Percentiles rank a stretch among this genome's conserved stretches.
phyloP scores from a whole-genome alignment of 2,329 filamentous ascomycete genomes.

The Botryotinia convoluta region DNA sequence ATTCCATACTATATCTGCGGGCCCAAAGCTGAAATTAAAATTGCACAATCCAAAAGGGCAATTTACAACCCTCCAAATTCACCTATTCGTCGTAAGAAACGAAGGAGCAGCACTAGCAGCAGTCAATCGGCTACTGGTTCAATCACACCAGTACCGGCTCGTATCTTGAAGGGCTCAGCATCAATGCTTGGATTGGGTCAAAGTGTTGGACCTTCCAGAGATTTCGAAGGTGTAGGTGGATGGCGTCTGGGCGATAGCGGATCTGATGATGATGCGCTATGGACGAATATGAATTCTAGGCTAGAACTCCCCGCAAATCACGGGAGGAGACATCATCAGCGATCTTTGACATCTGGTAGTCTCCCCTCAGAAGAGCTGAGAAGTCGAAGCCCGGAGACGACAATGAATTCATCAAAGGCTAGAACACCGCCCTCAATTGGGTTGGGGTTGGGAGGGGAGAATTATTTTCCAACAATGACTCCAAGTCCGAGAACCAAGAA shows the following conservation, averaged over 20 bases:
- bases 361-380: slow-evolving; percentile 25
- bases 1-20: slow-evolving; percentile 53
- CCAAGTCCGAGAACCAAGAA: slow-evolving; percentile 25
- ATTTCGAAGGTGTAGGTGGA: slow-evolving; percentile 59
- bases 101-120: slow-evolving; percentile 36
- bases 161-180: slow-evolving; percentile 21
- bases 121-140: slow-evolving; percentile 28
- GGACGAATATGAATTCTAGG: slow-evolving; percentile 53
- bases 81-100: slow-evolving; percentile 22
- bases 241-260: slow-evolving; percentile 48
- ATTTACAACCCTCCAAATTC: slow-evolving; percentile 13
- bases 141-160: slow-evolving; percentile 31
- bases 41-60: slow-evolving; percentile 6
- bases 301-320: slow-evolving; percentile 49
- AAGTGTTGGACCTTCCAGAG: slow-evolving; percentile 51
- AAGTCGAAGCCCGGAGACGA: slow-evolving; percentile 37
- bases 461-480: slow-evolving; percentile 28
- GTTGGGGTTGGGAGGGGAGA: slow-evolving; percentile 20
- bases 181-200: slow-evolving; percentile 44
- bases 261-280: slow-evolving; percentile 42
- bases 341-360: slow-evolving; percentile 39
- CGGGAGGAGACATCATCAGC: slow-evolving; percentile 44
- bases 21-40: not conserved
- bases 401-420: slow-evolving; percentile 47
- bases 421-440: slow-evolving; percentile 46